Conservation (phyloP, 148 eudicot species). For the Chenopodium suecicum region DNA sequence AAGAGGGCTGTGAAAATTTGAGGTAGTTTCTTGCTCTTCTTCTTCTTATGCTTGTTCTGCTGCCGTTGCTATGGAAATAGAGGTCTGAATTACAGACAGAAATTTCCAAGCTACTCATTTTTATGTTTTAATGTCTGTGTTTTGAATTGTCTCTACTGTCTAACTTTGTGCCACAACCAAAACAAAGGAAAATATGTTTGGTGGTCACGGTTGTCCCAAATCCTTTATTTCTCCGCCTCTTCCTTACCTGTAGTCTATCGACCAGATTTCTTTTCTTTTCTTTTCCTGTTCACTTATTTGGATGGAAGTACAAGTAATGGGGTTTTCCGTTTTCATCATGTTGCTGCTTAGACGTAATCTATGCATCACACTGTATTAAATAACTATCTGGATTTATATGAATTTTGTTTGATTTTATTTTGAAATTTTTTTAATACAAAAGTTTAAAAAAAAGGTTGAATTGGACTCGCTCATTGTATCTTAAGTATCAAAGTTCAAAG, state of each 20-base stretch:
- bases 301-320: too few species aligned
- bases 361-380: too few species aligned
- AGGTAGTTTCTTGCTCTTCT: background rate
- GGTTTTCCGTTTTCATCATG: too few species aligned
- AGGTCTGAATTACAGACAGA: slow-evolving; percentile 3
- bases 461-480: too few species aligned
- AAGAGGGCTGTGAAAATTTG: background rate
- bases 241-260: background rate
- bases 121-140: background rate
- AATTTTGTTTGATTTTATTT: too few species aligned
- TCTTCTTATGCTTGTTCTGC: background rate
- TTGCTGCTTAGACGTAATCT: too few species aligned
- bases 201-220: slow-evolving; percentile 31
- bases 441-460: too few species aligned
- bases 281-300: too few species aligned
- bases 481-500: too few species aligned
- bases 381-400: too few species aligned
- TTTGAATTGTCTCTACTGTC: background rate
- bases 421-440: too few species aligned
- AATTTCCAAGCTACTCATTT: slow-evolving; percentile 13
- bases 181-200: background rate
- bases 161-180: background rate
- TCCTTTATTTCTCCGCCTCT: slow-evolving; percentile 8
- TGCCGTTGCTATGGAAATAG: background rate
- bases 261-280: too few species aligned